A percentile compares a stretch with the other conserved stretches of the same genome.
Conservation (phyloP, 176 grass and related monocot species). For the Bolboschoenus planiculmis region DNA sequence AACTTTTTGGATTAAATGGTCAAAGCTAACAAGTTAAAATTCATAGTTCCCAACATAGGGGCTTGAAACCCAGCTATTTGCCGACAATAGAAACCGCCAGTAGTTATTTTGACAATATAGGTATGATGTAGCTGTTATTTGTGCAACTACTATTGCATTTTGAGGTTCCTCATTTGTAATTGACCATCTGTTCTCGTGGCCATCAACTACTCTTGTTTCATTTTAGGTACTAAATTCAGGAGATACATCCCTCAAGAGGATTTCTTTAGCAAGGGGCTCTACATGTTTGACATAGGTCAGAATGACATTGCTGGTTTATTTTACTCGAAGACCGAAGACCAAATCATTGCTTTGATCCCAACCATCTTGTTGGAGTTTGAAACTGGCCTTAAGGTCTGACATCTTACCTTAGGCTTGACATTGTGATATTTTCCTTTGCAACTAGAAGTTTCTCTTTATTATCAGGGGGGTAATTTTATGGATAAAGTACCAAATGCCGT, state of each 20-base stretch:
- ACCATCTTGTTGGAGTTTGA: slow-evolving; percentile 89
- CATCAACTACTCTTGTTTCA: background rate
- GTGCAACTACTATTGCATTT: background rate
- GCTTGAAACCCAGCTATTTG: background rate
- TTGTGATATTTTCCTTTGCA: background rate
- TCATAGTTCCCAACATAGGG: background rate
- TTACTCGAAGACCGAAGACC: slow-evolving; percentile 82
- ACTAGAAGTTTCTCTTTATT: background rate
- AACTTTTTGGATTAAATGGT: background rate
- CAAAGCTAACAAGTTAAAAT: background rate
- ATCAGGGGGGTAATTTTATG: background rate
- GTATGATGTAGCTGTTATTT: background rate
- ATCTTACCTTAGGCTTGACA: background rate
- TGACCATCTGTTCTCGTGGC: background rate
- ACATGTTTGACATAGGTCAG: slow-evolving; percentile 99
- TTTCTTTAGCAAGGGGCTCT: slow-evolving; percentile 71
- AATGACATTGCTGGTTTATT: slow-evolving; percentile 94
- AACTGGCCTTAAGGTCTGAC: slow-evolving; percentile 74
- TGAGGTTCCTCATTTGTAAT: background rate
- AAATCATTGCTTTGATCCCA: slow-evolving; percentile 78
- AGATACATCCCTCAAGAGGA: slow-evolving; percentile 63
- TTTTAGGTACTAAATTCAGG: slow-evolving; percentile 53
- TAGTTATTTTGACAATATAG: too few species aligned
- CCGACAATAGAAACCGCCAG: background rate
- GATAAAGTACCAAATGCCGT: background rate